Conservation (phyloP, 441 rosid genomes). For the Croton setiger region DNA sequence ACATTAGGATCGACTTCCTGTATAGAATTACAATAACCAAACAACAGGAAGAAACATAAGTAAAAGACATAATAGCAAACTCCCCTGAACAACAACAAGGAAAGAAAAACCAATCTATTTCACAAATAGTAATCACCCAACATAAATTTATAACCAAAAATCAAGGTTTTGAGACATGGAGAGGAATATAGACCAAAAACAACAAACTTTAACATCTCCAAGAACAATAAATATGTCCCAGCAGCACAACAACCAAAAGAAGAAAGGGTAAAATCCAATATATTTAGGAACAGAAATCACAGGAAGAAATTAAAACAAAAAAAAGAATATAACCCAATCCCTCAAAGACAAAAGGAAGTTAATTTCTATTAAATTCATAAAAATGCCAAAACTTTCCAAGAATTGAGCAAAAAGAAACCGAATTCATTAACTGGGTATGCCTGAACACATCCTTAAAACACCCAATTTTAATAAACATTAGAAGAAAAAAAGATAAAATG, state of each 20-base stretch:
- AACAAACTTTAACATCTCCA: not conserved
- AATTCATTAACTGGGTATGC: slow-evolving; percentile 2
- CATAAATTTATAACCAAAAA: too few relatives aligned
- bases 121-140: too few relatives aligned
- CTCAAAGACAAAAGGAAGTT: not conserved
- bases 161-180: slow-evolving; percentile 3
- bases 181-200: not conserved
- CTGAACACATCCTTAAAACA: not conserved
- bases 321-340: too few relatives aligned
- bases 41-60: not conserved
- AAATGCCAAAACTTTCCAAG: not conserved
- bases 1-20: slow-evolving; percentile 99
- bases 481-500: slow-evolving; percentile 5
- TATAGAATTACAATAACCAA: slow-evolving; percentile 12
- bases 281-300: not conserved
- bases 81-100: too few relatives aligned
- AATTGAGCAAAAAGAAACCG: slow-evolving; percentile 13
- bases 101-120: too few relatives aligned
- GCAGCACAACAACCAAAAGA: not conserved
- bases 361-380: slow-evolving; percentile 1
- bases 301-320: not conserved
- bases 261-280: not conserved
- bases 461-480: not conserved
- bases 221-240: not conserved
- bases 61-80: too few relatives aligned